Evolutionary conservation across 768 basidiomycete species (phyloP), one percentile per base, ranked within the genome.

Genomic region (Xanthoconium purpureum): DNA sequence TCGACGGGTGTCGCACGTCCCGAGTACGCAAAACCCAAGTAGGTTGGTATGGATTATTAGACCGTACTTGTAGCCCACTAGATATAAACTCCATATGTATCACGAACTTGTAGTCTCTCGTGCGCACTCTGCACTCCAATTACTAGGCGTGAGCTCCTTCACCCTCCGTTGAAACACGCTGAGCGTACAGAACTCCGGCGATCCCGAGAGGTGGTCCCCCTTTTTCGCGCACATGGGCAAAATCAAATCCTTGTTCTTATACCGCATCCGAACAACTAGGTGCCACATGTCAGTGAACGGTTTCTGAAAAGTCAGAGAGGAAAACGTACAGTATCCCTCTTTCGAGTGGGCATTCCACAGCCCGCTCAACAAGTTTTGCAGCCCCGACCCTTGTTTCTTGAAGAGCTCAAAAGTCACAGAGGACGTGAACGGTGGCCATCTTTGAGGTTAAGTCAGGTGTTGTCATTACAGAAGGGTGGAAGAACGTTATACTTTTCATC

Each of bases 361-460:
- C 6, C 73, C 69, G n/a, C 73, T 70, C n/a, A 84, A 59, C 39
- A 83, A 47, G 11, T 62, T 63, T 58, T 81, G 82, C 74, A 67
- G 37, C 66, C 61, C n/a, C 59, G 58, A 46, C 32, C 42, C 51
- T 37, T 40, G 57, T 28, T 73, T 76, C 60, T 77, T 80, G 75
- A 88, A 90, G 11, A 91, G 77, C 66, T 91, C 89, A 64, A 90
- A 88, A 0, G 85, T 85, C 35, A 91, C 77, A 0, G 84, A 81
- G 2, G 87, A 84, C 1, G 88, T 86, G 70, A 90, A 90, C 4
- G 86, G 80, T 8, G 86, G 87, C 88, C 89, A 90, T 62, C 86
- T 63, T 49, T 53, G 29, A 20, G 15, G 84, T 17, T 55, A 12
- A 36, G 39, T 62, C 13, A 37, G 45, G 3, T 40, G 9, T 49